Evolutionary conservation across 176 grass and related monocot species (phyloP).

Genomic region (Carex littledalei): DNA sequence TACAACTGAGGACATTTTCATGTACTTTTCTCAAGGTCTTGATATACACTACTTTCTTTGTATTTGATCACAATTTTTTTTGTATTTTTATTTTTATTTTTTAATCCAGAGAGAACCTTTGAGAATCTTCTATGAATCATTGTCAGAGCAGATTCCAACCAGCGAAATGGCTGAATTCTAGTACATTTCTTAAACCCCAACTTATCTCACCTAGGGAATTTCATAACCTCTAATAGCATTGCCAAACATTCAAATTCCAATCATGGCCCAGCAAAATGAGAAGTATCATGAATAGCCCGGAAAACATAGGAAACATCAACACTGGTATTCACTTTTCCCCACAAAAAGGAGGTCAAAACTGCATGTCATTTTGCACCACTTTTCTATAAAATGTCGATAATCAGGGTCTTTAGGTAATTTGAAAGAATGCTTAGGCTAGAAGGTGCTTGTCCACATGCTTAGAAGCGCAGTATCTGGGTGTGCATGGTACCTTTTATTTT

Average conservation of each 20-base stretch:
- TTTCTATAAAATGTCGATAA: not conserved
- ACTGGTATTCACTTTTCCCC: not conserved
- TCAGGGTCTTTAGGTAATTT: not conserved
- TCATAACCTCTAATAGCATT: not conserved
- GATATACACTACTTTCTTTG: not conserved
- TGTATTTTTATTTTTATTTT: not conserved
- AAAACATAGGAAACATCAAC: not conserved
- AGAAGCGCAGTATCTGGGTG: not conserved
- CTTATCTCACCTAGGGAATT: not conserved
- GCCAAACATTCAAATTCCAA: not conserved
- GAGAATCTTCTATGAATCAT: conserved; percentile 88
- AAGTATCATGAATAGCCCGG: not conserved
- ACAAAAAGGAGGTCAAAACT: not conserved
- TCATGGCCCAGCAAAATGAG: not conserved
- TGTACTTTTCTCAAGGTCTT: not conserved
- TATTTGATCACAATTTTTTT: not conserved
- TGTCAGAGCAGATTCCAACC: conserved; percentile 85
- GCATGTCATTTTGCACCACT: not conserved
- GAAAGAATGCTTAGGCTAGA: not conserved
- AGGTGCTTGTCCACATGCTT: too few relatives aligned
- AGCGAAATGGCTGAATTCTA: conserved; percentile 95
- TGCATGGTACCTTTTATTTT: not conserved
- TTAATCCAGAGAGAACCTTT: conserved; percentile 66
- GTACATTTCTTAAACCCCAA: conserved; percentile 27
- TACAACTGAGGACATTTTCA: not conserved